phyloP scores from a whole-genome alignment of 768 basidiomycete genomes.

The Rhodotorula toruloides region DNA sequence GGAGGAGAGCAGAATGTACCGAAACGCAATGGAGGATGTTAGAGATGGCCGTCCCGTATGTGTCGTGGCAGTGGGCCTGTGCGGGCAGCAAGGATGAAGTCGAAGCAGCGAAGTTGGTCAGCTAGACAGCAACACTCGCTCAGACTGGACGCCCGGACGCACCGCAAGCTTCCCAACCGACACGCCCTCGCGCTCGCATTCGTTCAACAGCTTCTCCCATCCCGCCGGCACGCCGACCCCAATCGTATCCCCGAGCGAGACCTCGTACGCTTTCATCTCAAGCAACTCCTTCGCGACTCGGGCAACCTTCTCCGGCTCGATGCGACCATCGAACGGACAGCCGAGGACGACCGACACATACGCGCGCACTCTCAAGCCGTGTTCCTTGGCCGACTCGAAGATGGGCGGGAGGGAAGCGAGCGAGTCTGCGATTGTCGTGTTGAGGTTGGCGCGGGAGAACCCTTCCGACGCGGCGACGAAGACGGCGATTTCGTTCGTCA shows the following conservation, averaged over 20 bases:
- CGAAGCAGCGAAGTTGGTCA: neutral
- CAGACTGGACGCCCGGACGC: neutral
- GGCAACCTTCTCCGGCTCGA: constrained; percentile 61
- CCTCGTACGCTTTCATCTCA: constrained; percentile 92
- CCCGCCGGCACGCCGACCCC: constrained; percentile 73
- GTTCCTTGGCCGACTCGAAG: constrained; percentile 56
- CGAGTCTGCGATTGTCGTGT: constrained; percentile 66
- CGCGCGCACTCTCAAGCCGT: constrained; percentile 58
- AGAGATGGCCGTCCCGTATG: constrained; percentile 66
- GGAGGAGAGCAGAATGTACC: constrained; percentile 44
- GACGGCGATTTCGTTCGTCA: constrained; percentile 74
- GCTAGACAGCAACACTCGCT: neutral
- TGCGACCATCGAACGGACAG: constrained; percentile 80
- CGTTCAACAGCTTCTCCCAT: constrained; percentile 64
- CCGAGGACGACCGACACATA: constrained; percentile 41
- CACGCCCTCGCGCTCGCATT: constrained; percentile 57
- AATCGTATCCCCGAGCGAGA: constrained; percentile 74
- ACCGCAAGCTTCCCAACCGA: constrained; percentile 63
- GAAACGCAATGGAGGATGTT: constrained; percentile 41
- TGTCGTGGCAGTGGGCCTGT: constrained; percentile 71
- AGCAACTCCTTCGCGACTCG: constrained; percentile 65
- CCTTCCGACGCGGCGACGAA: constrained; percentile 84
- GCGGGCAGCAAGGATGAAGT: too few species aligned
- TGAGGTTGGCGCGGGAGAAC: constrained; percentile 80
- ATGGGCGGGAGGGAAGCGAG: constrained; percentile 62